Evolutionary conservation across 1,284 basidiomycete genomes (phyloP), one percentile per base, ranked within the genome.

Genomic region (Xerocomus amazonicus): DNA sequence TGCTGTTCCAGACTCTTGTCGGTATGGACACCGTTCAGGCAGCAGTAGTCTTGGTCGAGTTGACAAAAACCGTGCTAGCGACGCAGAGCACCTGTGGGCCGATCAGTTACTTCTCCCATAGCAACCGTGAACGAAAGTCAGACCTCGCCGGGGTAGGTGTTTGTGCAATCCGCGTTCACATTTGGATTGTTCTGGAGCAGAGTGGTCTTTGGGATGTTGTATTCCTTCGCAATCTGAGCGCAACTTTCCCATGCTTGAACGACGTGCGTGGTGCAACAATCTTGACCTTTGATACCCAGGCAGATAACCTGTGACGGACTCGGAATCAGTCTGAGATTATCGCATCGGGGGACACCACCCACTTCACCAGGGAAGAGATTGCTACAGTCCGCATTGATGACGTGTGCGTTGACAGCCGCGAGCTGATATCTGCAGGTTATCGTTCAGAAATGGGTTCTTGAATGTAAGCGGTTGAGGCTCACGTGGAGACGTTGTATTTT

Each of bases 111-210:
- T n/a, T 46, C 10, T n/a, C 14, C 12, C 12, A 28, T 27, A n/a
- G 19, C 9, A 10, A 27, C 10, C 0, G 31, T 9, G 13, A 13
- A 17, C 2, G 52, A 44, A 40, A n/a, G 3, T 8, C 16, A 26
- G 16, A 67, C 63, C 69, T 78, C 75, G 46, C 59, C 68, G 36
- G 68, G 57, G 58, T 75, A 75, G 23, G 80, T 70, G 63, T 80
- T 79, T 28, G 62, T 66, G 66, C 81, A 83, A 4, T 42, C 59
- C 7, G 59, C 48, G 59, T 76, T 60, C 42, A 84, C 55, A 54
- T 80, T 78, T 8, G 78, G 80, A 67, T 83, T 83, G 65, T 83
- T 83, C 27, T 67, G 59, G 36, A 67, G 54, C 32, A 84, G 65
- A n/a, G 71, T 73, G 28, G 54, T 69, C 45, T 62, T 44, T 17